A percentile compares a stretch with the other conserved stretches of the same genome.
These are phyloP conservation scores for Saccharomycopsis oosterbeekiorum DNA, from an alignment of 805 yeast species.

Conservation along the genomic window DNA sequence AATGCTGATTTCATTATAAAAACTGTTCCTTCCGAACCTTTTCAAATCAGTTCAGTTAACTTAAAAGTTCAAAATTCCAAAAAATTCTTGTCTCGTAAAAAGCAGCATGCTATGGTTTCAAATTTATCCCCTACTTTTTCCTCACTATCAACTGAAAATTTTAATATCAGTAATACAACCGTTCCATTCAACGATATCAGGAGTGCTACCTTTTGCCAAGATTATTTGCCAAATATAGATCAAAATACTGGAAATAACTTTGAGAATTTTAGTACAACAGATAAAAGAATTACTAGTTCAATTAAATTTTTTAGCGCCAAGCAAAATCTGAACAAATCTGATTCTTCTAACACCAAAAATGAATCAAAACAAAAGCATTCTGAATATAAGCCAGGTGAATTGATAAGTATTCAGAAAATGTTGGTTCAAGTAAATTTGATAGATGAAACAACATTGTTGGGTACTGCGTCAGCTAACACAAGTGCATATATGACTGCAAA, in stretches of 20 bases:
- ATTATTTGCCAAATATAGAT: neutral
- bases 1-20: slow-evolving; percentile 4
- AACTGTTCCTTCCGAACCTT: slow-evolving; percentile 1
- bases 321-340: neutral
- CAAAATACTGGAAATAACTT: neutral
- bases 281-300: neutral
- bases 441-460: neutral
- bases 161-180: neutral
- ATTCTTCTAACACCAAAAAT: neutral
- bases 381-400: slow-evolving; percentile 37
- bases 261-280: neutral
- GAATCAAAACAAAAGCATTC: neutral
- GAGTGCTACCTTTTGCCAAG: neutral
- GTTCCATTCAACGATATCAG: neutral
- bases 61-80: slow-evolving; percentile 19
- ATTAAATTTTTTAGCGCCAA: neutral
- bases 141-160: neutral
- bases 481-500: neutral
- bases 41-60: slow-evolving; percentile 12
- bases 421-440: slow-evolving; percentile 38
- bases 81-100: slow-evolving; percentile 7
- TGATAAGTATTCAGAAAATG: slow-evolving; percentile 58
- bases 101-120: slow-evolving; percentile 20
- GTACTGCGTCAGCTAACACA: neutral
- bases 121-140: slow-evolving; percentile 26